Evolutionary conservation across 106 monocot genomes (phyloP).

Genomic region (Posidonia australis): DNA sequence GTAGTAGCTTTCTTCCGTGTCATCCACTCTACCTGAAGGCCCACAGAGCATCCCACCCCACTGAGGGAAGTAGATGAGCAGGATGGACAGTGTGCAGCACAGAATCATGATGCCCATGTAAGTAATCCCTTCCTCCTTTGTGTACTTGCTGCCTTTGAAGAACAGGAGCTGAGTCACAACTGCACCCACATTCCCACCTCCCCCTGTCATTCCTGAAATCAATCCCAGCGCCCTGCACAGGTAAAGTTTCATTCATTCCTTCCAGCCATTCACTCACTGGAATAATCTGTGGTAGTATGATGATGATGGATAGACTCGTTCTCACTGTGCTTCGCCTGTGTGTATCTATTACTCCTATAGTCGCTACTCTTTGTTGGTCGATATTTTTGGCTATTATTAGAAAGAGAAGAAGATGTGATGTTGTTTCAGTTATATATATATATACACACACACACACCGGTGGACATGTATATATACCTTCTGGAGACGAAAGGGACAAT

Average conservation of each 20-base stretch:
- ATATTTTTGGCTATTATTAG: too few species aligned
- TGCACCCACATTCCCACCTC: slow-evolving; percentile 55
- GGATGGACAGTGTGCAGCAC: slow-evolving; percentile 28
- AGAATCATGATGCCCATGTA: slow-evolving; percentile 58
- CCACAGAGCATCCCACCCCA: slow-evolving; percentile 41
- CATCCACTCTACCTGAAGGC: slow-evolving; percentile 1
- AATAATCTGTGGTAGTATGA: too few species aligned
- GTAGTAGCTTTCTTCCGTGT: slow-evolving; percentile 29
- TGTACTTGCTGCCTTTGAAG: slow-evolving; percentile 41
- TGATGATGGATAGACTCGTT: too few species aligned
- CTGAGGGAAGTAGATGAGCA: slow-evolving; percentile 34
- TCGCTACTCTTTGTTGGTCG: too few species aligned
- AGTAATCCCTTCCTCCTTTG: slow-evolving; percentile 16
- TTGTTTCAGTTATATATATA: too few species aligned
- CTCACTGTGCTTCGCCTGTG: too few species aligned
- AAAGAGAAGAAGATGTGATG: too few species aligned
- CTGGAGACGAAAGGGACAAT: slow-evolving; percentile 60
- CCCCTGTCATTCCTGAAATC: slow-evolving; percentile 24
- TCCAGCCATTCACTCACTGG: too few species aligned
- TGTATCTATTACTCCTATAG: too few species aligned
- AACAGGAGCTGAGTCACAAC: slow-evolving; percentile 67
- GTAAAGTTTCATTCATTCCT: too few species aligned
- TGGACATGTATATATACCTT: slow-evolving; percentile 9
- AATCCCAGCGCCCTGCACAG: slow-evolving; percentile 27
- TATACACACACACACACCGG: too few species aligned